Conservation (phyloP, 306 rosid species). For the Quercus mongolica region DNA sequence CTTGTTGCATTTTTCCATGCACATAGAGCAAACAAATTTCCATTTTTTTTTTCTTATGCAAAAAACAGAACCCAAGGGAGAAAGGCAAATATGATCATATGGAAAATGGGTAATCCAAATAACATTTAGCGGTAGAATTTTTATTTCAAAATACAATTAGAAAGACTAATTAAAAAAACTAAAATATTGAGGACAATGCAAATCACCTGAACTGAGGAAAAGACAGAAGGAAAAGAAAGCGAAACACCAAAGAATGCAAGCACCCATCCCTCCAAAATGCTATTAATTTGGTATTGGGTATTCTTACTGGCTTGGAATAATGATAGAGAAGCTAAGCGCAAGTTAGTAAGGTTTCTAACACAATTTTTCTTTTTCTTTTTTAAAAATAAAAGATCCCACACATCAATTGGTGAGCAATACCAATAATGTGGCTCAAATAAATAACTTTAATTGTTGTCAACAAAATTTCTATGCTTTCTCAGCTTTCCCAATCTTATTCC, state of each 20-base stretch:
- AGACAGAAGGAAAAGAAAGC: conserved; percentile 43
- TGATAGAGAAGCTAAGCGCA: conserved; percentile 15
- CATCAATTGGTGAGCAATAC: not conserved
- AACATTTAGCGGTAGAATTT: not conserved
- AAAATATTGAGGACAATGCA: not conserved
- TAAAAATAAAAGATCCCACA: not conserved
- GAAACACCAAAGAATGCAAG: conserved; percentile 31
- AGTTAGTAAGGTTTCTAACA: not conserved
- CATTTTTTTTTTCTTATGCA: not conserved
- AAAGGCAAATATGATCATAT: not conserved
- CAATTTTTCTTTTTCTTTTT: not conserved
- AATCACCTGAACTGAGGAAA: conserved; percentile 67
- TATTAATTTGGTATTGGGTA: conserved; percentile 21
- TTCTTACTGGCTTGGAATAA: conserved; percentile 34
- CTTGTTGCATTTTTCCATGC: not conserved
- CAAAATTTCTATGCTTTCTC: not conserved
- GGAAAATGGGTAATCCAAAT: not conserved
- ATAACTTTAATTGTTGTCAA: not conserved
- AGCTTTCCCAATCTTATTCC: no score
- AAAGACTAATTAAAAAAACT: not conserved
- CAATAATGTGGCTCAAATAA: not conserved
- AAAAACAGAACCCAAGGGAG: not conserved
- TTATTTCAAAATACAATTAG: not conserved
- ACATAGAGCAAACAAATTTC: not conserved
- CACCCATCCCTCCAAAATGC: conserved; percentile 48